phyloP scores from a whole-genome alignment of 108 stramenopile species.

The Fragilaria crotonensis region DNA sequence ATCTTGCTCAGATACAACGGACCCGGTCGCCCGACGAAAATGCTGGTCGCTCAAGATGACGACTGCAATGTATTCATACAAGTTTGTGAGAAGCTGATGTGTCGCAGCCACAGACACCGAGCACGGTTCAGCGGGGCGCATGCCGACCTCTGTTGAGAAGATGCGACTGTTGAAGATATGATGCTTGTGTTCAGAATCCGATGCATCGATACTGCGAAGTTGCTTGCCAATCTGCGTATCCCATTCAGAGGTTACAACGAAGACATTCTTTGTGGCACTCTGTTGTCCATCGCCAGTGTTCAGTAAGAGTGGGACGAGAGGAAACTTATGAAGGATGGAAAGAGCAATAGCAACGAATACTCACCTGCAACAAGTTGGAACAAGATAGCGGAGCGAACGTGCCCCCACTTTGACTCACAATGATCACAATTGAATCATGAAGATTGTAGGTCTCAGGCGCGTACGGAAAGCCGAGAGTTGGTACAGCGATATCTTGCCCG shows the following conservation, averaged over 20 bases:
- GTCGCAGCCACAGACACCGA: conserved; percentile 60
- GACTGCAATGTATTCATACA: conserved; percentile 48
- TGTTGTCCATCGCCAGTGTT: too few species aligned
- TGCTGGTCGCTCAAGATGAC: conserved; percentile 41
- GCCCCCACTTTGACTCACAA: conserved; percentile 64
- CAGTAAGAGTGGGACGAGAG: conserved; percentile 6
- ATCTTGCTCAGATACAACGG: conserved; percentile 44
- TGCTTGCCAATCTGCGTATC: conserved; percentile 73
- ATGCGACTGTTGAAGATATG: conserved; percentile 34
- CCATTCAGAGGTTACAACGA: conserved; percentile 52
- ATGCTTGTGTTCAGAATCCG: conserved; percentile 7
- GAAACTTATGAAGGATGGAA: conserved; percentile 7
- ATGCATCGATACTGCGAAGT: conserved; percentile 35
- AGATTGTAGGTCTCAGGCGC: conserved; percentile 32
- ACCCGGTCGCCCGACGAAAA: conserved; percentile 34
- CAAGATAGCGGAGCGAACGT: conserved; percentile 62
- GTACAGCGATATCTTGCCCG: conserved; percentile 58
- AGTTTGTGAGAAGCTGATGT: conserved; percentile 60
- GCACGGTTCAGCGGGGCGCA: conserved; percentile 70
- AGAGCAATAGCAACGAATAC: conserved; percentile 1
- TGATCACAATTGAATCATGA: conserved; percentile 57
- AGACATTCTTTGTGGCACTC: conserved; percentile 41
- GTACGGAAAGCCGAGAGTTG: conserved; percentile 45
- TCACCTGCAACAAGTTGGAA: conserved; percentile 47
- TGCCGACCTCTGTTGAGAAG: conserved; percentile 60